Evolutionary conservation across 164 flowering plant species (phyloP), one percentile per base, ranked within the genome.

Genomic region (Sedum album): DNA sequence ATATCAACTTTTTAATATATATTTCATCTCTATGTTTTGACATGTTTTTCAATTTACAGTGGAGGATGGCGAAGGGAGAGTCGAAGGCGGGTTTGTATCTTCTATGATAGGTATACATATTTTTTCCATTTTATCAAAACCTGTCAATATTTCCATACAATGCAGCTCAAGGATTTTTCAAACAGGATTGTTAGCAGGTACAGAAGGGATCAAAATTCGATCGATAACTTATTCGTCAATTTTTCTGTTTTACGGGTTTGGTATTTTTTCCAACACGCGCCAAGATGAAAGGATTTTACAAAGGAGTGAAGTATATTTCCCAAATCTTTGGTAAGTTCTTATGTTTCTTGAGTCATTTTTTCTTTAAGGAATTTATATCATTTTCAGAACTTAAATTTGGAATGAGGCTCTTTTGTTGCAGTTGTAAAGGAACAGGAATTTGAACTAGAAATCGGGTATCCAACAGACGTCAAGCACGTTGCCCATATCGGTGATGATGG

Each of bases 391-490:
- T 42, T 42, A 20, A 48, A 4, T 5, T 2, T 23, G 48, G 11
- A 41, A 41, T 64, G 38, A 42, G 30, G 44, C 14, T 14, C n/a
- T 71, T 17, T 68, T 79, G 78, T 68, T 79, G 77, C 51, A 86
- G 91, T 85, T 69, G 85, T 83, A 73, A 84, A 87, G 73, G 88
- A 87, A 65, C 69, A 78, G 8, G 89, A 88, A 77, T 79, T 44
- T 11, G 48, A 44, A 11, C 15, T 91, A 81, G 91, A 90, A 72
- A 91, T 91, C 72, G 97, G 97, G 72, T 76, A 83, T 68, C 97
- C 95, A 26, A 91, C 95, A 36, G 95, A 91, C 78, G 93, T 88
- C 25, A 88, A 84, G 73, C 97, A 88, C 73, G 85, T 88, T 44
- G 84, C 95, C 0, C 97, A 88, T 71, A 83, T 91, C 60, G 97